Base-by-base conservation (phyloP, 208 protist species). In the Trypanosoma cruzi region DNA sequence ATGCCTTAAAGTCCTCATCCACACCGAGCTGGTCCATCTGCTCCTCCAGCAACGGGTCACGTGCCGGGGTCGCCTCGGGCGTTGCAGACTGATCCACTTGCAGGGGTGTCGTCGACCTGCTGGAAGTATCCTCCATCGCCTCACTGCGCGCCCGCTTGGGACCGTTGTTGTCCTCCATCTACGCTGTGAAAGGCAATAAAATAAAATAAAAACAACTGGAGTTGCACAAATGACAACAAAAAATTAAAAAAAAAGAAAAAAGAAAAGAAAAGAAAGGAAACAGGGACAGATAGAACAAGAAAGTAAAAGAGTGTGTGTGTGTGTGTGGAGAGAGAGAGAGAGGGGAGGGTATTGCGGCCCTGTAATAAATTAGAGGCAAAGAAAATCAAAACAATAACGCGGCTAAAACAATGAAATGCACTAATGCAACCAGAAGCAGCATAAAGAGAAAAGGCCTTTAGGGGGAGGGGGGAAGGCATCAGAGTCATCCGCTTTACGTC, bases 1-100 rank as follows among this genome's bases (percentile, higher is more conserved):
- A 88, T 8, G 72, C 84, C 52, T 81, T 85, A 44, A 94, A 84
- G 55, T 89, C 84, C 26, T 92, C 81, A 44, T 90, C 84, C 1
- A 94, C 24, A 4, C 71, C 73, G 8, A 92, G 70, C 2, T 48
- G 60, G 11, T 82, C 74, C 46, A 94, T 59, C 64, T 90, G 73
- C 63, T 53, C 63, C 80, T 94, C 85, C 22, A 94, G 72, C 40
- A 70, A 22, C 1, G 71, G 71, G 49, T 89, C 79, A 4, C 36
- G 66, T 18, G 53, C 56, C 20, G 48, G 67, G 5, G 63, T 29
- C 48, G 68, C 14, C 13, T 26, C 31, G 1, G 46, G 22, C 22
- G 59, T 28, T 14, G 31, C 52, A 24, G 36, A 4, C 48, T 42
- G 55, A 13, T 50, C 55, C 4, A n/a, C 29, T 29, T 31, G 26